Evolutionary conservation across 75 land plant species (phyloP).

Genomic region (Ceratopteris richardii): DNA sequence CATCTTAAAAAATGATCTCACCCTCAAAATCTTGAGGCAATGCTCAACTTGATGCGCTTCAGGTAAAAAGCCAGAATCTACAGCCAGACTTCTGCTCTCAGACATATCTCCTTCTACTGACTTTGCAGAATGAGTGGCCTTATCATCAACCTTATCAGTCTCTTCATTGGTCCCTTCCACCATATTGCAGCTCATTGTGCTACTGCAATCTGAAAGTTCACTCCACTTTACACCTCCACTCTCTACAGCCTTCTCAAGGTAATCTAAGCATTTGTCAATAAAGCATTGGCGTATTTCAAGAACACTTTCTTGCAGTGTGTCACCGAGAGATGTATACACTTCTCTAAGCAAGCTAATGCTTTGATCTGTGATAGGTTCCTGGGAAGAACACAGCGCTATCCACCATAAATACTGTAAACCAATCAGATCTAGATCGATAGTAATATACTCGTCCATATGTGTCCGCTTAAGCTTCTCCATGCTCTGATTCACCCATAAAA

Average conservation of each 20-base stretch:
- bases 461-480: constrained; percentile 13
- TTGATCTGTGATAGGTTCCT: constrained; percentile 17
- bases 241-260: constrained; percentile 10
- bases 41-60: constrained; percentile 22
- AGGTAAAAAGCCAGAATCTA: background rate
- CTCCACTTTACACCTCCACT: constrained; percentile 9
- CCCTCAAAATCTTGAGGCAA: constrained; percentile 18
- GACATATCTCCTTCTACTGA: background rate
- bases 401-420: constrained; percentile 25
- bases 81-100: background rate
- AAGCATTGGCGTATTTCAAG: constrained; percentile 20
- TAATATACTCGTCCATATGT: constrained; percentile 9
- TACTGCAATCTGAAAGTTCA: constrained; percentile 4
- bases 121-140: background rate
- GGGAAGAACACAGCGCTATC: constrained; percentile 13
- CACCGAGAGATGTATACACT: constrained; percentile 16
- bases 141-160: constrained; percentile 1
- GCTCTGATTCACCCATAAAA: constrained; percentile 19
- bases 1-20: background rate
- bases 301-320: constrained; percentile 12
- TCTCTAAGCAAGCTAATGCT: constrained; percentile 22
- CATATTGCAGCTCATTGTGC: constrained; percentile 8
- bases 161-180: constrained; percentile 8
- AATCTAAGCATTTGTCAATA: constrained; percentile 17
- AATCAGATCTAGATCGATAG: constrained; percentile 22